Base-by-base conservation (phyloP, 2,329 filamentous ascomycete genomes). In the Mariannaea sp. region DNA sequence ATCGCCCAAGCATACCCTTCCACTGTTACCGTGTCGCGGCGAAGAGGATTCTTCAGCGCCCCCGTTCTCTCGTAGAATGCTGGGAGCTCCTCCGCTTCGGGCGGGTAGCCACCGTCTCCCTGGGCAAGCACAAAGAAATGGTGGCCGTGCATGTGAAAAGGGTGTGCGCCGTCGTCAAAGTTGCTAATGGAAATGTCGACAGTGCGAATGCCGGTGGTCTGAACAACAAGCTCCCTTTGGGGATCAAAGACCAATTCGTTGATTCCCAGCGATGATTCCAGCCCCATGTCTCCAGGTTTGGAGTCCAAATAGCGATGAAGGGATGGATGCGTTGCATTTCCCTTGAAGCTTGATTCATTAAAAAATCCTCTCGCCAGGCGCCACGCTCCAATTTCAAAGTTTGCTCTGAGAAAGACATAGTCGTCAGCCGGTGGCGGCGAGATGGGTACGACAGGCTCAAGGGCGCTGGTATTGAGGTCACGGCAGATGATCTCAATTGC, bases 71-170 rank as follows among this genome's bases (percentile, higher is more conserved):
- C 56, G 20, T 1, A 73, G 55, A 13, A 67, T 0, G 29, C 30
- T 0, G 65, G 64, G 1, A 73, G 43, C 1, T 67, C 66, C 0
- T 55, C 49, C 0, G 59, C 56, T 0, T 40, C 49, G 1, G 72
- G 73, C 0, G 73, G 73, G 36, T 75, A 75, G 1, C 72, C 72
- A 2, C 62, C 65, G 0, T 52, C 50, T 0, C 64, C 71, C 30
- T 73, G 70, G 0, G 61, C 32, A 1, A 74, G 60, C 32, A 81
- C 71, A 59, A 82, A 81, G 69, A 85, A 82, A 36, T 75, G 75
- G 67, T 84, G 80, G 0, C 82, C 82, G 67, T 87, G 86, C 0
- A 88, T 71, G 68, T 88, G 84, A 26, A 73, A 73, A 0, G 71
- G 71, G 17, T 74, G 72, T 1, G 65, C 66, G 5, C 71, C 64